Evolutionary conservation across 805 yeast species (phyloP), one percentile per base, ranked within the genome.

Genomic region (Saccharomycopsis vini): DNA sequence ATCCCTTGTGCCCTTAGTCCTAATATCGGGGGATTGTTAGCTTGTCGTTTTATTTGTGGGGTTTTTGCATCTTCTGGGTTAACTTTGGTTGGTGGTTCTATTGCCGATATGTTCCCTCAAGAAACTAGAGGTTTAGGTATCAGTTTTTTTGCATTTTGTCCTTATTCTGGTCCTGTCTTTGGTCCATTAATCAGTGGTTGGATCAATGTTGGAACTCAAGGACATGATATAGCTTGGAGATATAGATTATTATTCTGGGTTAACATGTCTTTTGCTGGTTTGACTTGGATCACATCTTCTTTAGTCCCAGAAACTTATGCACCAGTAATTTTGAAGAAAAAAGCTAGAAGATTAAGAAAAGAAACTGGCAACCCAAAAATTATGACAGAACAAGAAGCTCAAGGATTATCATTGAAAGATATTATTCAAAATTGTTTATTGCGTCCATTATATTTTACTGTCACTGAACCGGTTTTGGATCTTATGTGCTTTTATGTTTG

Each of bases 351-450:
- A 55, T 56, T 84, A 50, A 75, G 95, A 70, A 74, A 77, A 58
- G 83, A 82, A 61, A 81, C 95, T 10, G 94, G 94, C 39, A 81
- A 87, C 58, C 69, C 70, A 48, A 80, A 81, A 59, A 85, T 88
- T 52, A 86, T 87, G 86, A 85, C 97, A 19, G 94, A 85, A 63
- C 94, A 85, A 60, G 97, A 89, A 62, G 92, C 90, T 24, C 77
- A 75, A 58, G 86, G 86, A 39, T 60, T 87, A 60, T 64, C 82
- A 2, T 59, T 84, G 39, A 67, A 65, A 28, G 95, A 89, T 59
- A 68, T 89, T 60, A 53, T 86, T 47, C 71, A 75, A 47, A 74
- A 84, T 20, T 85, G 88, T 66, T 69, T 89, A 44, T 63, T 76
- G 53, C 74, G 96, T 55, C 97, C 97, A 2, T 64, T 90, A 50